Evolutionary conservation across 495 filamentous ascomycete genomes (phyloP).

Genomic region (Penicillium taxi): DNA sequence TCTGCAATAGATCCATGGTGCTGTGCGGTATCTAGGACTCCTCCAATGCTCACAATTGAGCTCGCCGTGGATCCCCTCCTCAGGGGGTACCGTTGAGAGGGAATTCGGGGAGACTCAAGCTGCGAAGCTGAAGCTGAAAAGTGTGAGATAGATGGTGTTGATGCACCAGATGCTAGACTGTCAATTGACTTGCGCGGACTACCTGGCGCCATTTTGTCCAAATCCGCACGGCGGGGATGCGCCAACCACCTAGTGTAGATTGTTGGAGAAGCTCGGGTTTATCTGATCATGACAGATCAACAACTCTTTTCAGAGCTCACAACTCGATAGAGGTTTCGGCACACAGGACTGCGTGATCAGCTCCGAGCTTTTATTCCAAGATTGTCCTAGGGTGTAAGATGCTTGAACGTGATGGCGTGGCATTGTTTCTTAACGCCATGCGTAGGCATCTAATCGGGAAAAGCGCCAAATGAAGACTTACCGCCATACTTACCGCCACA

Average conservation of each 20-base stretch:
- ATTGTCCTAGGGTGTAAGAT: too few relatives aligned
- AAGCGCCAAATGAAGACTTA: too few relatives aligned
- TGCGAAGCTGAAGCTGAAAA: conserved; percentile 54
- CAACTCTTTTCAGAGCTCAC: conserved; percentile 1
- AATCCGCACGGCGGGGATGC: conserved; percentile 30
- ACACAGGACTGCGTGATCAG: too few relatives aligned
- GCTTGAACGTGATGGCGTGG: conserved; percentile 18
- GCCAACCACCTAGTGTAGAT: conserved; percentile 31
- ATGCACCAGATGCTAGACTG: conserved; percentile 46
- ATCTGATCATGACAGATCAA: conserved; percentile 38
- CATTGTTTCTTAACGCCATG: conserved; percentile 19
- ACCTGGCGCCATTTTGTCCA: conserved; percentile 55
- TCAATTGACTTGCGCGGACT: conserved; percentile 64
- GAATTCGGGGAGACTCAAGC: conserved; percentile 36
- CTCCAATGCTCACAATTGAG: conserved; percentile 74
- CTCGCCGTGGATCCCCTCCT: conserved; percentile 79
- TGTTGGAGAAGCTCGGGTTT: conserved; percentile 25
- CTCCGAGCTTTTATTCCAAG: not conserved
- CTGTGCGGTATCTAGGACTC: conserved; percentile 60
- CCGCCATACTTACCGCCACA: too few relatives aligned
- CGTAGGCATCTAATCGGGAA: conserved; percentile 31
- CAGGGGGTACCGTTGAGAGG: conserved; percentile 39
- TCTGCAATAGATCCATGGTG: conserved; percentile 60
- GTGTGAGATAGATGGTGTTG: conserved; percentile 49
- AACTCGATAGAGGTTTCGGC: not conserved